A percentile compares a stretch with the other conserved stretches of the same genome.
Evolutionary conservation across 1,284 basidiomycete genomes (phyloP).

Genomic region (Leccinum angustisporum): DNA sequence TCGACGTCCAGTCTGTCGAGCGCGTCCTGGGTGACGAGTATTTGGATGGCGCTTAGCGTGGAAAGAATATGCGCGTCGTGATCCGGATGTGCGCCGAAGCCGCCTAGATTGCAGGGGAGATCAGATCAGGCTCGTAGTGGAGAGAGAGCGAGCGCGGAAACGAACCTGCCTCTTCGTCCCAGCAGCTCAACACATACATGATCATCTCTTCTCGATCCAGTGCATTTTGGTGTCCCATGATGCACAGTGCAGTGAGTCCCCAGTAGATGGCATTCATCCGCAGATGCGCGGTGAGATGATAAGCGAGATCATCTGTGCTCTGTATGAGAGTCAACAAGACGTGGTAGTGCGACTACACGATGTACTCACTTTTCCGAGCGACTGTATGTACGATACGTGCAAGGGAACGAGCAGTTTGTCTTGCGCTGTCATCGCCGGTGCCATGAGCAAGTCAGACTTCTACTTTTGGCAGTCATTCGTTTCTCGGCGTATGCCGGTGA

Average conservation of each 20-base stretch:
- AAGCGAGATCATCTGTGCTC: constrained; percentile 86
- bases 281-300: constrained; percentile 92
- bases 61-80: constrained; percentile 91
- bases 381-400: constrained; percentile 60
- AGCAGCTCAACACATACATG: constrained; percentile 90
- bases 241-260: constrained; percentile 85
- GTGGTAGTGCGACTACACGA: not conserved
- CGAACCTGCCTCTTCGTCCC: constrained; percentile 86
- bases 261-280: constrained; percentile 97
- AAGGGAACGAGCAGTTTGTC: constrained; percentile 32
- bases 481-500: constrained; percentile 29
- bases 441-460: not conserved
- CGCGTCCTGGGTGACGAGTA: constrained; percentile 84
- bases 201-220: constrained; percentile 84
- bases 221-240: constrained; percentile 79
- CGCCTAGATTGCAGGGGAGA: constrained; percentile 52
- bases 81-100: constrained; percentile 87
- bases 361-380: constrained; percentile 48
- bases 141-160: constrained; percentile 12
- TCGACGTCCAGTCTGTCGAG: constrained; percentile 69
- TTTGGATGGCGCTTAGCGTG: constrained; percentile 91
- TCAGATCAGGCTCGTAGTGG: constrained; percentile 5
- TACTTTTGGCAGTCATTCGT: constrained; percentile 8
- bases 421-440: not conserved
- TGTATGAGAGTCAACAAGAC: constrained; percentile 32